Percentiles rank a stretch among this genome's conserved stretches.
These are phyloP conservation scores for Aaosphaeria pasadenensis DNA, from an alignment of 2,329 filamentous ascomycete species.

Conservation along the genomic window DNA sequence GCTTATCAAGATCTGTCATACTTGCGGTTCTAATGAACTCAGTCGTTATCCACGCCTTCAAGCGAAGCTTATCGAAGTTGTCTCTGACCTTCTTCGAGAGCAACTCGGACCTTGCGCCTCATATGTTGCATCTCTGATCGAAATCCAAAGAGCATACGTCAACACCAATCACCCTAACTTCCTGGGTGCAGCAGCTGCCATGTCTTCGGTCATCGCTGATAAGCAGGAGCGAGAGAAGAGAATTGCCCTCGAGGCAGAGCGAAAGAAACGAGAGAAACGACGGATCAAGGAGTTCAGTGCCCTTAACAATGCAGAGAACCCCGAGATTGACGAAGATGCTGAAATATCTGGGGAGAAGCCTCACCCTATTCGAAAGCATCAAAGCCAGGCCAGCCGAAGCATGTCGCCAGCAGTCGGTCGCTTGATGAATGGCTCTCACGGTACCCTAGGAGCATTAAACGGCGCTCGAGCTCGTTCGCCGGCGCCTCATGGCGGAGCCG, in stretches of 20 bases:
- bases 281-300: conserved; percentile 71
- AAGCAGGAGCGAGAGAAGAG: conserved; percentile 94
- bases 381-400: conserved; percentile 65
- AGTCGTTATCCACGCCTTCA: conserved; percentile 89
- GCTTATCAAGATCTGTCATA: conserved; percentile 98
- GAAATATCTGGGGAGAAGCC: conserved; percentile 54
- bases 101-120: conserved; percentile 81
- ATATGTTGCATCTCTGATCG: conserved; percentile 95
- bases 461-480: conserved; percentile 62
- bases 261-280: conserved; percentile 78
- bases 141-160: conserved; percentile 97
- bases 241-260: conserved; percentile 75
- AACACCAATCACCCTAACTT: conserved; percentile 99
- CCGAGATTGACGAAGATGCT: conserved; percentile 62
- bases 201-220: conserved; percentile 93
- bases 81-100: conserved; percentile 91
- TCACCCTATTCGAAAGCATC: conserved; percentile 60
- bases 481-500: conserved; percentile 54
- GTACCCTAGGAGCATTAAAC: conserved; percentile 65
- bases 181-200: conserved; percentile 90
- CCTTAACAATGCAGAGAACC: conserved; percentile 66
- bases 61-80: conserved; percentile 95
- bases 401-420: conserved; percentile 75
- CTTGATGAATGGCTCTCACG: conserved; percentile 57
- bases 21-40: conserved; percentile 92